phyloP scores from a whole-genome alignment of 2,329 filamentous ascomycete genomes.

The Fusarium citri region DNA sequence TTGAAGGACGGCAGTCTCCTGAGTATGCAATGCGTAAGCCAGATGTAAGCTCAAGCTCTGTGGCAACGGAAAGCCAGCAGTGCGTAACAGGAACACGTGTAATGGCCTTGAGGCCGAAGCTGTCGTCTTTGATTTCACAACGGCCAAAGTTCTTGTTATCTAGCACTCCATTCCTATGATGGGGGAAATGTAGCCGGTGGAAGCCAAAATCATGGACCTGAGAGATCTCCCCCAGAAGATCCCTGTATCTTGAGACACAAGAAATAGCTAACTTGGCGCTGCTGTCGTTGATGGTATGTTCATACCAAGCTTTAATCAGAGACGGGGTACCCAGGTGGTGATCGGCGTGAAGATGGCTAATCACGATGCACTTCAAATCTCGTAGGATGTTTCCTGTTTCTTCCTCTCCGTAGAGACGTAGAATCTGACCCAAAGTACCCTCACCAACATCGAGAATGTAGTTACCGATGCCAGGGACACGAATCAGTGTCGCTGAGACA shows the following conservation, averaged over 20 bases:
- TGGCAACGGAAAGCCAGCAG: conserved; percentile 82
- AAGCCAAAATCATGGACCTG: conserved; percentile 82
- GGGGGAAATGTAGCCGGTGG: conserved; percentile 58
- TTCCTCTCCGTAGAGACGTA: conserved; percentile 74
- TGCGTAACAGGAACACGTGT: conserved; percentile 78
- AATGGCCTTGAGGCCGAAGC: conserved; percentile 73
- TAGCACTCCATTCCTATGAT: conserved; percentile 33
- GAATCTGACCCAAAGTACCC: conserved; percentile 88
- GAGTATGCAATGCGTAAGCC: conserved; percentile 92
- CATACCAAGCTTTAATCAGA: conserved; percentile 85
- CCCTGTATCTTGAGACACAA: conserved; percentile 76
- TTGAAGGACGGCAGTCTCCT: conserved; percentile 88
- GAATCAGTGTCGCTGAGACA: conserved; percentile 87
- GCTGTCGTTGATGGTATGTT: conserved; percentile 56
- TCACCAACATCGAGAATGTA: conserved; percentile 94
- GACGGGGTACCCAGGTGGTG: conserved; percentile 89
- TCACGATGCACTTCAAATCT: conserved; percentile 86
- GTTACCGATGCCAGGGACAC: conserved; percentile 85
- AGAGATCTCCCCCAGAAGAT: conserved; percentile 83
- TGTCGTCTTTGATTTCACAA: conserved; percentile 55
- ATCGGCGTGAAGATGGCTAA: conserved; percentile 95
- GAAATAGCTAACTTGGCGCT: conserved; percentile 71
- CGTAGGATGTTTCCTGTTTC: conserved; percentile 78
- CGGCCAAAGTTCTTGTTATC: conserved; percentile 50
- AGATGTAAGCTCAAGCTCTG: conserved; percentile 80